Evolutionary conservation across 805 yeast species (phyloP).

Genomic region (Blastobotrys mokoenaii): DNA sequence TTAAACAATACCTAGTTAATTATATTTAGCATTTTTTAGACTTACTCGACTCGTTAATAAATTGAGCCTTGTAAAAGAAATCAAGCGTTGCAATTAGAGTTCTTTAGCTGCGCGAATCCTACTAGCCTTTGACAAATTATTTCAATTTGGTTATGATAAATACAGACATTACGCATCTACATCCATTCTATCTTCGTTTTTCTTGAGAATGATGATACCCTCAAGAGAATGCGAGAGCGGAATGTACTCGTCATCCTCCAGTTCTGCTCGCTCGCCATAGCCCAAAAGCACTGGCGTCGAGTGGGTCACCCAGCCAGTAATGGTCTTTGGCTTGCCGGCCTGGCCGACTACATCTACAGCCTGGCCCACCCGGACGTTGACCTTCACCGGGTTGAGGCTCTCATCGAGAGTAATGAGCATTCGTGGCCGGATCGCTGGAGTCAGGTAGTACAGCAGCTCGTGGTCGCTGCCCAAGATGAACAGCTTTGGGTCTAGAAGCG

Average conservation of each 20-base stretch:
- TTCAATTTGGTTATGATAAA: too few species aligned
- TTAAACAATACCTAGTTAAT: too few species aligned
- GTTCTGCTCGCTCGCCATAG: conserved; percentile 92
- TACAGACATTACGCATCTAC: conserved; percentile 11
- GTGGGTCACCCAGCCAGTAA: conserved; percentile 99
- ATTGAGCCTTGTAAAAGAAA: too few species aligned
- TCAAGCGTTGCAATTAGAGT: too few species aligned
- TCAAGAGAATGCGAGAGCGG: conserved; percentile 76
- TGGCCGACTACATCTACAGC: conserved; percentile 98
- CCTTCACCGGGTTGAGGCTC: conserved; percentile 82
- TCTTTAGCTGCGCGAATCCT: too few species aligned
- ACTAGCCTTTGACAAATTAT: too few species aligned
- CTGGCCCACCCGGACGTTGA: conserved; percentile 95
- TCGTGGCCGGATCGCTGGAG: conserved; percentile 86
- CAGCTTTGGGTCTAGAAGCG: conserved; percentile 75
- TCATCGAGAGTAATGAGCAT: conserved; percentile 91
- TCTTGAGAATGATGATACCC: conserved; percentile 86
- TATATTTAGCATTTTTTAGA: too few species aligned
- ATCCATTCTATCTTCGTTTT: conserved; percentile 60
- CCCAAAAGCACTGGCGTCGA: conserved; percentile 92
- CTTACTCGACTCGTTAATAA: too few species aligned
- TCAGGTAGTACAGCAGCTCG: conserved; percentile 72
- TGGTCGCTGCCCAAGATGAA: conserved; percentile 72
- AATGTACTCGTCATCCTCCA: conserved; percentile 89
- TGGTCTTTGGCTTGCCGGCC: conserved; percentile 98